Base-by-base conservation (phyloP, 192 early-diverging fungal species). In the Backusella parvicylindrica region DNA sequence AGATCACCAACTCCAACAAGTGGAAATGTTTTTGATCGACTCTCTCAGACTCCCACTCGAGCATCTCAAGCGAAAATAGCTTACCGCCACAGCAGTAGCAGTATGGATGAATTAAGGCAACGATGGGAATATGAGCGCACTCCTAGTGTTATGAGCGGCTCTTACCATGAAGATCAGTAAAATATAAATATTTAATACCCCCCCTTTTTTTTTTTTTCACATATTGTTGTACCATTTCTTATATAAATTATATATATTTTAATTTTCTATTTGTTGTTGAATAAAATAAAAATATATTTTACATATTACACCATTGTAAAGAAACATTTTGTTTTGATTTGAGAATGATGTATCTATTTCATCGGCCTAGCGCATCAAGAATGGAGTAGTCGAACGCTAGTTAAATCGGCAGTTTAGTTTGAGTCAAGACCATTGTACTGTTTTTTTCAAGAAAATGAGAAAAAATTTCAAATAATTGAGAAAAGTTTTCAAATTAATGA, bases 51-150 rank as follows among this genome's bases (percentile, higher is more conserved):
- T 0, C 75, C 75, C 6, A 81, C 79, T 2, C 67, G 75, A 64
- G 71, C 79, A 23, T 81, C 79, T 35, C 75, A 71, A 30, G 79
- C 79, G 2, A 81, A 81, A 41, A 70, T 81, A 71, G 64, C 75
- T 23, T 68, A 81, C 38, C 79, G 79, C 1, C 68, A 81, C 38
- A 81, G 79, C 47, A 81, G 71, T 13, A 50, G 79, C 6, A 81
- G 79, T 53, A 68, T 81, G 56, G 79, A 81, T 37, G 79, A 81
- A 30, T 40, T 81, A 15, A 76, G 69, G 56, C 64, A 69, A 6
- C 71, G 56, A 35, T 81, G 74, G 73, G 66, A 73, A 36, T 18
- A 64, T n/a, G 71, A 72, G 60, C 70, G 79, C 16, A 64, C 75
- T 33, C 32, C 72, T 9, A 76, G 75, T 63, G 75, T 75, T 13